Conservation (phyloP, 1,284 basidiomycete genomes). For the Waitea zeae region DNA sequence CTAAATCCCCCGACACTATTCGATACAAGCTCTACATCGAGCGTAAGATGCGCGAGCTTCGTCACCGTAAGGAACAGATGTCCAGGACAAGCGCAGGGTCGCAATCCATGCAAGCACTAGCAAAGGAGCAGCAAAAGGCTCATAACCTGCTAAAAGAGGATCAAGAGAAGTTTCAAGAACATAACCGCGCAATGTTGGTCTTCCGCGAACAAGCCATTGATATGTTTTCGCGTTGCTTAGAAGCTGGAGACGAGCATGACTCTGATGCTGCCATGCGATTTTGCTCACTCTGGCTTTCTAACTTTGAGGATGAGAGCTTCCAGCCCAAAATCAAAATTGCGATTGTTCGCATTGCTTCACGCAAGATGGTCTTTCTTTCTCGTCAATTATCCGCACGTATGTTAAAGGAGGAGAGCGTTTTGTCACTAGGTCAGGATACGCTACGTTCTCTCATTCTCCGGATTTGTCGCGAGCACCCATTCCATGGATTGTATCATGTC, state of each 20-base stretch:
- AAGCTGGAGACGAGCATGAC: slow-evolving; percentile 55
- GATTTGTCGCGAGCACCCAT: slow-evolving; percentile 85
- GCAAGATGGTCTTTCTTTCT: slow-evolving; percentile 81
- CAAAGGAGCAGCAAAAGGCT: slow-evolving; percentile 19
- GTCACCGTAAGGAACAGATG: slow-evolving; percentile 26
- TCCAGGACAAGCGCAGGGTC: slow-evolving; percentile 13
- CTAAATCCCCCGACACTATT: slow-evolving; percentile 55
- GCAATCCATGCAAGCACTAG: slow-evolving; percentile 11
- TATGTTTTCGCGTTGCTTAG: slow-evolving; percentile 71
- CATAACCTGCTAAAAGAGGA: slow-evolving; percentile 34
- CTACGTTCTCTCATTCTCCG: slow-evolving; percentile 53
- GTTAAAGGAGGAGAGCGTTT: slow-evolving; percentile 20
- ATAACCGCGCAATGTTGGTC: slow-evolving; percentile 35
- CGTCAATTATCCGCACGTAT: slow-evolving; percentile 88
- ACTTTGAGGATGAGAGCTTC: slow-evolving; percentile 45
- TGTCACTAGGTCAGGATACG: slow-evolving; percentile 36
- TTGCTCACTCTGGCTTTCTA: slow-evolving; percentile 84
- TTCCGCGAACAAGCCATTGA: slow-evolving; percentile 65
- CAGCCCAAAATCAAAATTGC: slow-evolving; percentile 32
- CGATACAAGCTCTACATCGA: slow-evolving; percentile 61
- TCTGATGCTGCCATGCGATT: slow-evolving; percentile 68
- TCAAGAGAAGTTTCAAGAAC: slow-evolving; percentile 36
- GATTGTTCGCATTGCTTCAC: slow-evolving; percentile 58
- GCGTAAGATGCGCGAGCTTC: slow-evolving; percentile 50
- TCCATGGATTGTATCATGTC: slow-evolving; percentile 85